Conservation (phyloP, 306 rosid species). For the Gynostemma pentaphyllum region DNA sequence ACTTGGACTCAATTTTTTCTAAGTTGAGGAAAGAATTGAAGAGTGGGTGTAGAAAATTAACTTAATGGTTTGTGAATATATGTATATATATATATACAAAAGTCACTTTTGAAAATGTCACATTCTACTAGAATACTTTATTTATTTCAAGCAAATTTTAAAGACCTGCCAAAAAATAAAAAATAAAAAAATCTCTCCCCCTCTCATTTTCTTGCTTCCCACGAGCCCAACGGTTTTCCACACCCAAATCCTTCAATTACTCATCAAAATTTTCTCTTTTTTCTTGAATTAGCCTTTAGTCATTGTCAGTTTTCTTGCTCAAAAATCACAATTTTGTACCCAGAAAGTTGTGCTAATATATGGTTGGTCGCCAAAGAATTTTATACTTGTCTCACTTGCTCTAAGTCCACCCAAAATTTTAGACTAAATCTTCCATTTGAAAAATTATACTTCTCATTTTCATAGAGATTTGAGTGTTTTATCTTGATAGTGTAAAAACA, state of each 20-base stretch:
- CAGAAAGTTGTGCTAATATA: too few relatives aligned
- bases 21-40: not conserved
- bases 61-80: not conserved
- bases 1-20: not conserved
- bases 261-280: not conserved
- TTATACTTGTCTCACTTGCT: not conserved
- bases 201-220: conserved; percentile 15
- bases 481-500: not conserved
- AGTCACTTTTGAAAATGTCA: conserved; percentile 9
- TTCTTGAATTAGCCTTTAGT: not conserved
- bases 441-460: not conserved
- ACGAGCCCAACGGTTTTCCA: conserved; percentile 16
- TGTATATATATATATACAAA: not conserved
- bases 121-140: conserved; percentile 12
- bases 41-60: not conserved
- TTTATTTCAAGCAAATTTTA: not conserved
- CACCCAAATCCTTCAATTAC: not conserved
- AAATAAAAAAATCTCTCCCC: not conserved
- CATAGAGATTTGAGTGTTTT: not conserved
- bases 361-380: not conserved
- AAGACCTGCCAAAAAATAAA: not conserved
- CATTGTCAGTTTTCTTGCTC: not conserved
- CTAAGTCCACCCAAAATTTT: not conserved
- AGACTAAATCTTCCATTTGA: not conserved
- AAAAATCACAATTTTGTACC: too few relatives aligned